A percentile compares a stretch with the other conserved stretches of the same genome.
phyloP scores from a whole-genome alignment of 1,139 yeast species.

The Yamadazyma friedrichii region DNA sequence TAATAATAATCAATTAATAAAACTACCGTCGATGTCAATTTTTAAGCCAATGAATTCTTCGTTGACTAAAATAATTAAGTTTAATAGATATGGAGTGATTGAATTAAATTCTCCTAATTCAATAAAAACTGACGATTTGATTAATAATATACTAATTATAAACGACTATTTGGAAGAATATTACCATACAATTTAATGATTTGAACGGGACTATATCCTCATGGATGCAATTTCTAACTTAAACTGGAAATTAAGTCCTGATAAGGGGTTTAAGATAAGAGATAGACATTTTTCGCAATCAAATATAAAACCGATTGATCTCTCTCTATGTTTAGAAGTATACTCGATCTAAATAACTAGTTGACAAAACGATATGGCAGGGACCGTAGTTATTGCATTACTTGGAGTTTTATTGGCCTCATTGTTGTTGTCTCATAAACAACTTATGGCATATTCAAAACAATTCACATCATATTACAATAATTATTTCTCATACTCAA shows the following conservation, averaged over 20 bases:
- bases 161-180: constrained; percentile 2
- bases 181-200: not conserved
- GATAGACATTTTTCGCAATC: constrained; percentile 3
- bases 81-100: not conserved
- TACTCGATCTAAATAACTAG: constrained; percentile 1
- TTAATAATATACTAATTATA: not conserved
- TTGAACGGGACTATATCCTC: no score
- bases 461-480: constrained; percentile 11
- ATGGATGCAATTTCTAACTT: constrained; percentile 1
- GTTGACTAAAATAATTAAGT: not conserved
- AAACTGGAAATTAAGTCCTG: constrained; percentile 5
- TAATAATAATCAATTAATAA: no score
- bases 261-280: constrained; percentile 3
- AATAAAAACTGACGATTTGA: not conserved
- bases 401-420: constrained; percentile 15
- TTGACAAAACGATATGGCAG: constrained; percentile 3
- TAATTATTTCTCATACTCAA: constrained; percentile 12
- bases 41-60: not conserved
- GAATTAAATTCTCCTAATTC: not conserved
- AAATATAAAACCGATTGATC: constrained; percentile 4
- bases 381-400: constrained; percentile 11
- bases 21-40: constrained; percentile 4
- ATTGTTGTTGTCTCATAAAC: constrained; percentile 18
- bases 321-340: constrained; percentile 3
- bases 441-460: constrained; percentile 8